Conservation (phyloP, 257 asterid species). For the Echites panduratus region DNA sequence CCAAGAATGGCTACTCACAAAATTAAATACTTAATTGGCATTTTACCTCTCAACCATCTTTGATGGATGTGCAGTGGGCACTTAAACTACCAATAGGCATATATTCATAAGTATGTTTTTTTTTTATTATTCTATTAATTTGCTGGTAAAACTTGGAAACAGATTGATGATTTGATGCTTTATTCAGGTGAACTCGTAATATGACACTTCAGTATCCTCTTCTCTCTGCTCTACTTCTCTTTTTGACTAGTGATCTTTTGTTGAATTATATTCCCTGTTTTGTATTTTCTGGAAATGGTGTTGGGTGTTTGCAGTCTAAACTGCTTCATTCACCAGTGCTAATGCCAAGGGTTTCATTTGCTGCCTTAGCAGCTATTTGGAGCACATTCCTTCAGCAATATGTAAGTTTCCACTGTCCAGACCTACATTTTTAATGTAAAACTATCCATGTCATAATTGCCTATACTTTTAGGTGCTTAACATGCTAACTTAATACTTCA, state of each 20-base stretch:
- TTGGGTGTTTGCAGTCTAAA: too few relatives aligned
- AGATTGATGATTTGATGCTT: neutral
- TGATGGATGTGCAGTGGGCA: neutral
- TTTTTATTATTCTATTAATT: neutral
- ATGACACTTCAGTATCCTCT: conserved; percentile 3
- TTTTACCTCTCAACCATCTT: neutral
- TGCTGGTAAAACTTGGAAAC: neutral
- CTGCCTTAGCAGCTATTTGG: conserved; percentile 59
- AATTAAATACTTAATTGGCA: neutral
- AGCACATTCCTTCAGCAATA: conserved; percentile 59
- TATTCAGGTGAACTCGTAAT: neutral
- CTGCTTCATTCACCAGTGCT: conserved; percentile 53
- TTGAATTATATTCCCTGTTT: conserved; percentile 52
- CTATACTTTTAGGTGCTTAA: neutral
- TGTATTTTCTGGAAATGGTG: conserved; percentile 54
- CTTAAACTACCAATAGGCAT: neutral
- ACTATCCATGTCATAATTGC: neutral
- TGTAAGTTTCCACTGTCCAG: conserved; percentile 36
- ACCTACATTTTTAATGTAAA: neutral
- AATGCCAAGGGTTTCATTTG: conserved; percentile 52
- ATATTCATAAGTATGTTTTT: neutral
- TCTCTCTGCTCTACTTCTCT: neutral
- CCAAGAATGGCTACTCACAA: neutral
- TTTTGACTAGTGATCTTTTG: conserved; percentile 11
- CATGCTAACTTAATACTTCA: neutral